A percentile compares a stretch with the other conserved stretches of the same genome.
Conservation (phyloP, 768 basidiomycete species). For the Mycena galericulata region DNA sequence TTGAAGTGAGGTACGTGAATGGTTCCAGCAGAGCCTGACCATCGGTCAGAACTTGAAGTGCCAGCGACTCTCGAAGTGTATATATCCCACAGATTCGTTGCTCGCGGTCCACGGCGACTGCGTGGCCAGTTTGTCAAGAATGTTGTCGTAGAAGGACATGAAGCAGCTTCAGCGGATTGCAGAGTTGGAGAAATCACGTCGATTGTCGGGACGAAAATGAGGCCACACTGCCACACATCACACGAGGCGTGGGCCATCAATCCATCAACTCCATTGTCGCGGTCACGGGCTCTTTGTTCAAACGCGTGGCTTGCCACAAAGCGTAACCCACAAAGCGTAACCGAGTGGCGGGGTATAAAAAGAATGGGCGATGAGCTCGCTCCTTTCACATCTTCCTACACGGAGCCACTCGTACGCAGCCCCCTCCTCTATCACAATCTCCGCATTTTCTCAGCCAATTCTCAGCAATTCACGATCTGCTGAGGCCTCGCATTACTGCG, state of each 20-base stretch:
- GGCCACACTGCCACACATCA: too few relatives aligned
- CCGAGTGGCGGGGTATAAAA: background rate
- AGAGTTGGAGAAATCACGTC: too few relatives aligned
- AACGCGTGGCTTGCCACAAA: background rate
- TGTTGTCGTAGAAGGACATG: background rate
- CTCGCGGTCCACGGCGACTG: too few relatives aligned
- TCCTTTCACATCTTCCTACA: background rate
- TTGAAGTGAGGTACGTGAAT: constrained; percentile 82
- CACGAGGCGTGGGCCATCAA: too few relatives aligned
- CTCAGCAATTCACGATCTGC: too few relatives aligned
- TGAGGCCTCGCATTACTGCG: too few relatives aligned
- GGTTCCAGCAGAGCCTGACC: constrained; percentile 79
- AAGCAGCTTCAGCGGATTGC: background rate
- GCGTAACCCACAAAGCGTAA: too few relatives aligned
- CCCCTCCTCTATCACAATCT: background rate
- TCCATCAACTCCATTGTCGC: background rate
- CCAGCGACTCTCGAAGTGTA: background rate
- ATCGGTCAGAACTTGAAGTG: too few relatives aligned
- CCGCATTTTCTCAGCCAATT: background rate
- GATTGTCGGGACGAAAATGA: too few relatives aligned
- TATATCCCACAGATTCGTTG: too few relatives aligned
- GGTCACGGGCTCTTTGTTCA: background rate
- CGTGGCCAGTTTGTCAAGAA: too few relatives aligned
- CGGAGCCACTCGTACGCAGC: background rate
- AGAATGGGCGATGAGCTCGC: background rate